Percentiles rank a stretch among this genome's conserved stretches.
Conservation (phyloP, 331 rosid species). For the Cucumis variabilis region DNA sequence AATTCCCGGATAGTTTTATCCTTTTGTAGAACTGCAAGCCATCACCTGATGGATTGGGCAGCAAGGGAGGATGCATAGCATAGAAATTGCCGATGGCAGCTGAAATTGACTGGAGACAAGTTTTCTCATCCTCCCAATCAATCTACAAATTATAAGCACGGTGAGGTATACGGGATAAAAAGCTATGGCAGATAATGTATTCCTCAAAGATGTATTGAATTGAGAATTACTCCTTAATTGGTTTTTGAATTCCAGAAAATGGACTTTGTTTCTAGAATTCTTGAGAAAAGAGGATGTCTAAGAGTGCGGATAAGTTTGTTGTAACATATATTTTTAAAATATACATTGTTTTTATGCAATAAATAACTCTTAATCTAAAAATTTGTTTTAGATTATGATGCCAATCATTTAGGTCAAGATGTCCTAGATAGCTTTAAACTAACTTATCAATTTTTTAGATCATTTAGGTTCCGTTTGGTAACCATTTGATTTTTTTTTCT, state of each 20-base stretch:
- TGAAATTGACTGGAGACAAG: constrained; percentile 73
- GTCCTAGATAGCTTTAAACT: background rate
- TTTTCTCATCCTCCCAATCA: constrained; percentile 87
- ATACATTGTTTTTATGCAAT: background rate
- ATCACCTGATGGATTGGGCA: constrained; percentile 89
- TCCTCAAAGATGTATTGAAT: constrained; percentile 25
- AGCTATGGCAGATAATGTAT: background rate
- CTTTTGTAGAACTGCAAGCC: constrained; percentile 71
- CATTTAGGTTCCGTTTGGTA: background rate
- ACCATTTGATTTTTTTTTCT: too few species aligned
- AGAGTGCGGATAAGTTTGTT: background rate
- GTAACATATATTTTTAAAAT: background rate
- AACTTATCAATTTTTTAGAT: background rate
- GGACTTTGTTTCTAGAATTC: background rate
- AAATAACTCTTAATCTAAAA: background rate
- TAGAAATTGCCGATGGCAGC: constrained; percentile 93
- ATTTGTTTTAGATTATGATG: background rate
- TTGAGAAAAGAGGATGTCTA: background rate
- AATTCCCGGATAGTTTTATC: constrained; percentile 47
- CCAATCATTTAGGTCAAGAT: background rate
- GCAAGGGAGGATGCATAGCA: constrained; percentile 90
- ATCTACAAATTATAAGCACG: constrained; percentile 50
- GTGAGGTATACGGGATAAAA: background rate
- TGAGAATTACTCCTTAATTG: background rate
- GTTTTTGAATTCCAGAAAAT: background rate